A percentile compares a stretch with the other conserved stretches of the same genome.
These are phyloP conservation scores for Candida mattraensis DNA, from an alignment of 805 yeast genomes.

Conservation along the genomic window DNA sequence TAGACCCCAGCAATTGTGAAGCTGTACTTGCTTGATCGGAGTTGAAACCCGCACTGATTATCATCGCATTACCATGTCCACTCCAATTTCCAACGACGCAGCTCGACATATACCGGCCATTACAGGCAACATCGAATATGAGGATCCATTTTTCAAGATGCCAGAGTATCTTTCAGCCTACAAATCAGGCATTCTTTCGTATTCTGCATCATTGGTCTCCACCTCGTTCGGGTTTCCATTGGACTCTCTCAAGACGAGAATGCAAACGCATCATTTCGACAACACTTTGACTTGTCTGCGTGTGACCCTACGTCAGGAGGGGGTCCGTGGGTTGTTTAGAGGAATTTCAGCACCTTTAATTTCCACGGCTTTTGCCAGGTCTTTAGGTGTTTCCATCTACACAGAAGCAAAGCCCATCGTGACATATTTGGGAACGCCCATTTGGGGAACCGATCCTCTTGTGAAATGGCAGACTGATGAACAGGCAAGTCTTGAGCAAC, in stretches of 20 bases:
- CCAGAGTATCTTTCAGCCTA: slow-evolving; percentile 52
- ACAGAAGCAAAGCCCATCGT: slow-evolving; percentile 50
- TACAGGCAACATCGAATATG: slow-evolving; percentile 51
- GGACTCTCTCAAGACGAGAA: slow-evolving; percentile 83
- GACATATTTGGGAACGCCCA: slow-evolving; percentile 8
- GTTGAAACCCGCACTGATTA: too few species aligned
- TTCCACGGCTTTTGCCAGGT: slow-evolving; percentile 62
- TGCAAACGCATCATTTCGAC: slow-evolving; percentile 73
- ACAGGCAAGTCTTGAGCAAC: slow-evolving; percentile 4
- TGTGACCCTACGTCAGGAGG: slow-evolving; percentile 59
- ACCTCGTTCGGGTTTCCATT: slow-evolving; percentile 79
- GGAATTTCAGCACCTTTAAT: slow-evolving; percentile 76
- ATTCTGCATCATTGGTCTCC: slow-evolving; percentile 59
- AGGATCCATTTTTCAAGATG: slow-evolving; percentile 46
- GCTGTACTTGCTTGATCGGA: too few species aligned
- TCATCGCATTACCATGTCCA: slow-evolving; percentile 5
- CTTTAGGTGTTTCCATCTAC: slow-evolving; percentile 65
- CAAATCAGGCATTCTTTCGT: slow-evolving; percentile 60
- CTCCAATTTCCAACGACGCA: slow-evolving; percentile 1
- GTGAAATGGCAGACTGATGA: background rate
- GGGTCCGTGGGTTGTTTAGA: slow-evolving; percentile 67
- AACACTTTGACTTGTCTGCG: slow-evolving; percentile 57
- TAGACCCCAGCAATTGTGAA: too few species aligned
- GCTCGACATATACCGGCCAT: slow-evolving; percentile 49
- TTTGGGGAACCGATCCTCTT: slow-evolving; percentile 18